Conservation (phyloP, 305 asterid species). For the Striga hermonthica region DNA sequence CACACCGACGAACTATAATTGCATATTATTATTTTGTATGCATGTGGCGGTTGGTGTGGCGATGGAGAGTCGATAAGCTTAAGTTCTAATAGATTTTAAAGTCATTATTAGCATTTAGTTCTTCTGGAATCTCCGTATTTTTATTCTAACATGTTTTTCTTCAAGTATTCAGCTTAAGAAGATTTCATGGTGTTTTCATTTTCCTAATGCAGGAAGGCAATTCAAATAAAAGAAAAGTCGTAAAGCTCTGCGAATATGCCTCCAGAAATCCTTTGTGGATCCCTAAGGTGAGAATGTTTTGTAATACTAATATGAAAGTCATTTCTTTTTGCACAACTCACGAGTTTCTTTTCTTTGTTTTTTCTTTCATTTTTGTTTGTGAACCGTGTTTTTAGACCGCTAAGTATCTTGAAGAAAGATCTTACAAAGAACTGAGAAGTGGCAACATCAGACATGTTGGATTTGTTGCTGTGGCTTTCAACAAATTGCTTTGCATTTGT, state of each 20-base stretch:
- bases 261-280: conserved; percentile 81
- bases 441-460: conserved; percentile 60
- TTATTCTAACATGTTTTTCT: background rate
- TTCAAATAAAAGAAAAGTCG: conserved; percentile 71
- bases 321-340: conserved; percentile 22
- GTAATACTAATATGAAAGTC: background rate
- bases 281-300: conserved; percentile 67
- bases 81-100: too few species aligned
- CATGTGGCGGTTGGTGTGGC: too few species aligned
- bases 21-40: too few species aligned
- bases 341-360: too few species aligned
- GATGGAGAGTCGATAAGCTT: too few species aligned
- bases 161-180: background rate
- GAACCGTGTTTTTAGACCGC: conserved; percentile 58
- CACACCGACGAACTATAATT: too few species aligned
- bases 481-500: conserved; percentile 72
- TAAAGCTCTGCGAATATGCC: conserved; percentile 91
- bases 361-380: conserved; percentile 18
- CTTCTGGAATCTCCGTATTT: too few species aligned
- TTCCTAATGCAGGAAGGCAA: conserved; percentile 55
- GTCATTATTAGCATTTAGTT: too few species aligned
- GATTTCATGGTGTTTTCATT: background rate
- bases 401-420: conserved; percentile 85
- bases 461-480: conserved; percentile 64
- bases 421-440: conserved; percentile 78